Conservation (phyloP, 1,284 basidiomycete species). For the Rhodotorula sp. region DNA sequence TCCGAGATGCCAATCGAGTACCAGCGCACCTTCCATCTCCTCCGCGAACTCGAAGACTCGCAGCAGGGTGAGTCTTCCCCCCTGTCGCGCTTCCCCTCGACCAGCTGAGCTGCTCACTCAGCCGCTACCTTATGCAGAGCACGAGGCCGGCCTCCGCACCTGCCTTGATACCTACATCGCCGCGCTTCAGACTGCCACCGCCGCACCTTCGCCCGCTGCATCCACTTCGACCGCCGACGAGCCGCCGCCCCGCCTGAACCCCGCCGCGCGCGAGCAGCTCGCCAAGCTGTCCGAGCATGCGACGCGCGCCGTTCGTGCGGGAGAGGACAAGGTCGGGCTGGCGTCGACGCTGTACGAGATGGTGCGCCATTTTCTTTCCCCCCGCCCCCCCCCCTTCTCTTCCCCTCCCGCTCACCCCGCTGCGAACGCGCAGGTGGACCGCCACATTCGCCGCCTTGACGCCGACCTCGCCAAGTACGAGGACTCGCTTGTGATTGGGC, state of each 20-base stretch:
- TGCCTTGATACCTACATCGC: slow-evolving; percentile 9
- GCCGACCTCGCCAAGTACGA: slow-evolving; percentile 34
- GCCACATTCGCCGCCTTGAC: slow-evolving; percentile 46
- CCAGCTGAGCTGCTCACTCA: background rate
- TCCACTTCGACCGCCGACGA: background rate
- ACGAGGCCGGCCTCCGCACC: background rate
- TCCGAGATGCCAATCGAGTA: slow-evolving; percentile 42
- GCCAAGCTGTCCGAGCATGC: slow-evolving; percentile 3
- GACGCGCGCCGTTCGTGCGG: slow-evolving; percentile 18
- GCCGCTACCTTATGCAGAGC: background rate
- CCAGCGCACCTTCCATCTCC: slow-evolving; percentile 39
- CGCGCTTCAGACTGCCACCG: background rate
- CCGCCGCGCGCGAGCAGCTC: background rate
- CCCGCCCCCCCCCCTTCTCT: too few relatives aligned
- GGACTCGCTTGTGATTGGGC: slow-evolving; percentile 42
- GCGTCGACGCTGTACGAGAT: slow-evolving; percentile 41
- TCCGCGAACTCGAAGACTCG: slow-evolving; percentile 39
- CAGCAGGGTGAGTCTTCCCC: slow-evolving; percentile 22
- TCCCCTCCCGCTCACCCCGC: background rate
- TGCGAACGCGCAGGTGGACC: slow-evolving; percentile 36
- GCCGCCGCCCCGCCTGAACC: background rate
- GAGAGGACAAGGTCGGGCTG: slow-evolving; percentile 44
- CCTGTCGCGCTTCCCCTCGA: background rate
- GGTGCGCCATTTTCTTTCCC: slow-evolving; percentile 10
- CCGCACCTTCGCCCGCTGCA: background rate